Conservation (phyloP, 176 grass and related monocot genomes). For the Eremochloa ophiuroides region DNA sequence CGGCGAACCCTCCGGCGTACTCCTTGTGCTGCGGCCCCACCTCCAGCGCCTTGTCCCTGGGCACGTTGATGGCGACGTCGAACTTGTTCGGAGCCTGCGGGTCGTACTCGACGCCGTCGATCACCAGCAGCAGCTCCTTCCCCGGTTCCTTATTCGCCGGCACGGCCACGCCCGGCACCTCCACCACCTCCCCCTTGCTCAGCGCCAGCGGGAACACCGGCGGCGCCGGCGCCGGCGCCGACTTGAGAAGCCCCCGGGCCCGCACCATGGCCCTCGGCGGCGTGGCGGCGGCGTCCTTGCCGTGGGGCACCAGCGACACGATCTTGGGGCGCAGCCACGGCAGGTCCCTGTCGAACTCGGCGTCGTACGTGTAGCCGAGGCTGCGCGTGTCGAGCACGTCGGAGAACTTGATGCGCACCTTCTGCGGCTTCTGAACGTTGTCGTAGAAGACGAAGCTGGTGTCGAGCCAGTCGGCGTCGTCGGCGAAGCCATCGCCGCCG, state of each 20-base stretch:
- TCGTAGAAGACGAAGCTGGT: slow-evolving; percentile 4
- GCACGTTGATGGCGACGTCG: neutral
- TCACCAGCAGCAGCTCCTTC: neutral
- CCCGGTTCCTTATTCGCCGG: neutral
- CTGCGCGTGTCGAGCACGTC: neutral
- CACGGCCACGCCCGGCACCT: neutral
- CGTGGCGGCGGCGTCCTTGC: neutral
- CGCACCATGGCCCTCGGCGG: neutral
- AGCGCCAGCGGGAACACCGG: neutral
- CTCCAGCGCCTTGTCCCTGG: neutral
- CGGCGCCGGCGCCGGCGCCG: too few species aligned
- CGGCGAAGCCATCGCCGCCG: neutral
- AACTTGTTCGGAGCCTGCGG: neutral
- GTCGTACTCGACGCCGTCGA: neutral
- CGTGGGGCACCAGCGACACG: neutral
- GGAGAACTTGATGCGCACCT: neutral
- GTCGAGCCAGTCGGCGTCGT: slow-evolving; percentile 4
- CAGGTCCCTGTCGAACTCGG: neutral
- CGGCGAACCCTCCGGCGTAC: slow-evolving; percentile 1
- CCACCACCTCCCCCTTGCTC: neutral
- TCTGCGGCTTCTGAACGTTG: neutral
- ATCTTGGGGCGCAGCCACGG: neutral
- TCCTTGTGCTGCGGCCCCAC: neutral
- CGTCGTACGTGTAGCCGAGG: neutral
- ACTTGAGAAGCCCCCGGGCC: too few species aligned